phyloP scores from a whole-genome alignment of 108 stramenopile species.

The Cyclotella cryptica region DNA sequence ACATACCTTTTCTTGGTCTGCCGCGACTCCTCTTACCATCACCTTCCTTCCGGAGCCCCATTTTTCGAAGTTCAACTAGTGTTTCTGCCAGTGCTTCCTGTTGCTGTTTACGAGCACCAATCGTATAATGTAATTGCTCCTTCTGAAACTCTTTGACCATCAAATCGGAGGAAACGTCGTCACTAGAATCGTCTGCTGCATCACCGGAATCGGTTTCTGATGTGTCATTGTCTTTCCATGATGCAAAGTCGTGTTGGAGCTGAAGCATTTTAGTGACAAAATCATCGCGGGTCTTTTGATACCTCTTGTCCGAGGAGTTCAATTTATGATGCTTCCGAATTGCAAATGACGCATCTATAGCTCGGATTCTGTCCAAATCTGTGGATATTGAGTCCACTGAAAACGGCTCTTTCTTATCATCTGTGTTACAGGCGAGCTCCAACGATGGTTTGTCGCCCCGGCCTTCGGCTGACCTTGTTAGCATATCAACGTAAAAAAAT shows the following conservation, averaged over 20 bases:
- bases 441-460: not conserved
- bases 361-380: conserved; percentile 1
- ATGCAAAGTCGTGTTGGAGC: conserved; percentile 48
- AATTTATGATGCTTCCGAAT: conserved; percentile 25
- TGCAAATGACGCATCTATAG: conserved; percentile 7
- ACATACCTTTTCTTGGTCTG: conserved; percentile 37
- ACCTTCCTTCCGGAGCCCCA: conserved; percentile 27
- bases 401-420: not conserved
- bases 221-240: conserved; percentile 26
- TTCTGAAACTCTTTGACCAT: conserved; percentile 40
- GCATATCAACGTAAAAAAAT: conserved; percentile 55
- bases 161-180: conserved; percentile 33
- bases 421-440: not conserved
- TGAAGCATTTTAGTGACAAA: conserved; percentile 42
- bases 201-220: not conserved
- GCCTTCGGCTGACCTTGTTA: not conserved
- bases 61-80: conserved; percentile 25
- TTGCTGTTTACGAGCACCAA: conserved; percentile 25
- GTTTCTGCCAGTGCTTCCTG: conserved; percentile 40
- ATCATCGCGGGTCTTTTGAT: conserved; percentile 28
- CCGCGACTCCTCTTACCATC: conserved; percentile 26
- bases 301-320: conserved; percentile 33
- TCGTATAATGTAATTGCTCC: conserved; percentile 29
- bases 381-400: not conserved
- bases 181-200: conserved; percentile 1